phyloP scores from a whole-genome alignment of 805 yeast genomes.

The Yarrowia sp. region DNA sequence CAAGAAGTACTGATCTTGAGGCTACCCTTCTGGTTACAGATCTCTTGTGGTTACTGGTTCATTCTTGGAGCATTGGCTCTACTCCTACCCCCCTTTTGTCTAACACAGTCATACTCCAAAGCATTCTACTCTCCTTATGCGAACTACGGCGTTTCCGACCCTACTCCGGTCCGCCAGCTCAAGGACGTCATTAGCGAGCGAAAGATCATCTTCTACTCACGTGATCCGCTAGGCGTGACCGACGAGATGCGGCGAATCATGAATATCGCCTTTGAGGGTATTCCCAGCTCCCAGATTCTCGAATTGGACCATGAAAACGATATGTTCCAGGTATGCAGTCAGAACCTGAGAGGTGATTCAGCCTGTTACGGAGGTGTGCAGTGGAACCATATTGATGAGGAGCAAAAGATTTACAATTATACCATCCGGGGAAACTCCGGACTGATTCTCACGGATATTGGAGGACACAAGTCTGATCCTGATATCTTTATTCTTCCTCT shows the following conservation, averaged over 20 bases:
- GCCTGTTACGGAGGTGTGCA: conserved; percentile 50
- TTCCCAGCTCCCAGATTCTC: conserved; percentile 46
- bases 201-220: conserved; percentile 46
- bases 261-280: conserved; percentile 47
- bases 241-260: conserved; percentile 47
- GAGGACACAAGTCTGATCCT: conserved; percentile 45
- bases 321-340: conserved; percentile 46
- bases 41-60: too few relatives aligned
- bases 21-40: too few relatives aligned
- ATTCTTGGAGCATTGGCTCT: too few relatives aligned
- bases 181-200: conserved; percentile 45
- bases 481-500: conserved; percentile 49
- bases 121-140: conserved; percentile 48
- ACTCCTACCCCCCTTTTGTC: neutral
- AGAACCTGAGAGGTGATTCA: conserved; percentile 49
- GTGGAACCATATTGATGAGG: conserved; percentile 48
- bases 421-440: conserved; percentile 51
- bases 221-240: conserved; percentile 43
- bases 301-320: conserved; percentile 44
- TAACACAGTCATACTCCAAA: conserved; percentile 48
- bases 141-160: conserved; percentile 48
- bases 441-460: conserved; percentile 45
- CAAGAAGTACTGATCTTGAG: too few relatives aligned
- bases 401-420: conserved; percentile 47
- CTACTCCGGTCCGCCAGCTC: conserved; percentile 45